These are phyloP conservation scores for Auxenochlorella pyrenoidosa DNA, from an alignment of 139 green algal genomes.

Conservation along the genomic window DNA sequence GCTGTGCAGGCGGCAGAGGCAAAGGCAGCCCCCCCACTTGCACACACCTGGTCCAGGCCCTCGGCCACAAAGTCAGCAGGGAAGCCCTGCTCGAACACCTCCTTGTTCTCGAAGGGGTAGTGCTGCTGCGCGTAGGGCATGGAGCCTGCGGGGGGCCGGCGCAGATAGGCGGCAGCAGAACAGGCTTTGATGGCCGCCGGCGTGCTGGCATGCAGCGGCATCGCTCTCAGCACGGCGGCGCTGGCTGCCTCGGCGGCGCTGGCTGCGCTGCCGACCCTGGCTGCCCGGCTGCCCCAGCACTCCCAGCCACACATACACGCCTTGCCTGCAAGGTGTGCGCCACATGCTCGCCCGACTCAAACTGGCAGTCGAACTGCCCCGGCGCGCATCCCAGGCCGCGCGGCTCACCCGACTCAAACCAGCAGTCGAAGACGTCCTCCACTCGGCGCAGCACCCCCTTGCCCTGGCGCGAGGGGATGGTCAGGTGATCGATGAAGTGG, in stretches of 20 bases:
- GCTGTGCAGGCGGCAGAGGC: no score
- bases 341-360: no score
- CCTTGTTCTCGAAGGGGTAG: conserved; percentile 99
- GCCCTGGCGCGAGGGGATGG: conserved; percentile 88
- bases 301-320: no score
- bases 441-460: conserved; percentile 80
- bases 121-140: conserved; percentile 99
- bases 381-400: no score
- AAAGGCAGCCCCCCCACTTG: no score
- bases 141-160: conserved; percentile 46
- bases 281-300: no score
- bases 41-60: conserved; percentile 89
- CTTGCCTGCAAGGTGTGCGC: no score
- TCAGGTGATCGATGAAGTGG: conserved; percentile 98
- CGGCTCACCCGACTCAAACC: conserved; percentile 91
- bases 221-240: no score
- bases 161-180: not conserved
- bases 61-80: conserved; percentile 86
- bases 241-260: no score
- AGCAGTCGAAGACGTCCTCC: conserved; percentile 99
- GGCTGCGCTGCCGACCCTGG: no score
- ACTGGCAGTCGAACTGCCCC: no score
- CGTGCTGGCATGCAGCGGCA: not conserved
- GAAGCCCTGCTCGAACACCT: conserved; percentile 93
- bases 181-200: not conserved